phyloP scores from a whole-genome alignment of 108 stramenopile species.

The Conticribra weissflogii region DNA sequence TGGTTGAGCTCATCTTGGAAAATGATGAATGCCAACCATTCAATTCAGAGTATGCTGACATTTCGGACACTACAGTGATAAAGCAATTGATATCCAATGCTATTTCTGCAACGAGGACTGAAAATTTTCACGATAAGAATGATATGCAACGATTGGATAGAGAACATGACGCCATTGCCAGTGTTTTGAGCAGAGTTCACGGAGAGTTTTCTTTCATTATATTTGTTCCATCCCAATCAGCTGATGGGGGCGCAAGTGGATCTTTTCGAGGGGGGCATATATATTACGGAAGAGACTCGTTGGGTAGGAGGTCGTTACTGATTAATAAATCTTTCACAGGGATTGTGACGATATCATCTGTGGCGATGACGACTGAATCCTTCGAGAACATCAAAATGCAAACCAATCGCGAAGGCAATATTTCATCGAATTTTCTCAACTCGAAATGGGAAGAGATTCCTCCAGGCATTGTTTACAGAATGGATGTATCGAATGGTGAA shows the following conservation, averaged over 20 bases:
- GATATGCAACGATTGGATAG: background rate
- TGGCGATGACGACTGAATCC: constrained; percentile 39
- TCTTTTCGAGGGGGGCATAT: constrained; percentile 15
- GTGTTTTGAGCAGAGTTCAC: constrained; percentile 32
- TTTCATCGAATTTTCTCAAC: background rate
- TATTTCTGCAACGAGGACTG: constrained; percentile 7
- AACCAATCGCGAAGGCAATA: too few relatives aligned
- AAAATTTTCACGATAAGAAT: background rate
- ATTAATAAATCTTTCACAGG: constrained; percentile 34
- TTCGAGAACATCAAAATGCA: constrained; percentile 25
- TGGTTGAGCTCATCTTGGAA: constrained; percentile 20
- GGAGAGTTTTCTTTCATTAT: constrained; percentile 56
- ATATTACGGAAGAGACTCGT: constrained; percentile 68
- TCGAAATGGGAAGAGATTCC: constrained; percentile 60
- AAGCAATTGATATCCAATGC: constrained; percentile 37
- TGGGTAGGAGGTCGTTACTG: constrained; percentile 77
- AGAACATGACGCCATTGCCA: constrained; percentile 38
- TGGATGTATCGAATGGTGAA: constrained; percentile 31
- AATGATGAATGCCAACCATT: background rate
- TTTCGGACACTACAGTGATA: constrained; percentile 44
- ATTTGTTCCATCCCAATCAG: constrained; percentile 27
- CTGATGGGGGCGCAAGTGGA: background rate
- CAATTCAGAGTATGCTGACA: background rate
- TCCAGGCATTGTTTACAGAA: constrained; percentile 64
- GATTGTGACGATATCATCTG: constrained; percentile 40